Conservation (phyloP, 1,139 yeast species). For the Pichia sp. region DNA sequence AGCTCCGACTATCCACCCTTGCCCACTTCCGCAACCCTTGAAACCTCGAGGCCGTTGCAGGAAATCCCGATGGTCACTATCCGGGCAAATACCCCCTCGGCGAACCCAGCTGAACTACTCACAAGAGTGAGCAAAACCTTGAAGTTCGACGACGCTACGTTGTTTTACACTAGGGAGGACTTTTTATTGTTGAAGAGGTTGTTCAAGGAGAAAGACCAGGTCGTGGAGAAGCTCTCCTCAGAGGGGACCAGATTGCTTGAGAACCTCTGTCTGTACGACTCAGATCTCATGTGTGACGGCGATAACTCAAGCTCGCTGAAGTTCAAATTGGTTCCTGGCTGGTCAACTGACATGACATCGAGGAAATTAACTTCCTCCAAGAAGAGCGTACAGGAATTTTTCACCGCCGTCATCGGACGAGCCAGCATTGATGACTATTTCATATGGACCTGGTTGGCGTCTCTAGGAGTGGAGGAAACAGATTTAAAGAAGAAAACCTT, state of each 20-base stretch:
- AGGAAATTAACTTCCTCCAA: conserved; percentile 10
- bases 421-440: conserved; percentile 81
- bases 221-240: conserved; percentile 61
- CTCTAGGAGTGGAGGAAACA: conserved; percentile 73
- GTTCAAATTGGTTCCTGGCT: conserved; percentile 45
- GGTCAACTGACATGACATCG: conserved; percentile 33
- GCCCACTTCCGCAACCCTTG: conserved; percentile 31
- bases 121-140: conserved; percentile 63
- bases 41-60: conserved; percentile 41
- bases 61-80: conserved; percentile 68
- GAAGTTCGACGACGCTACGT: conserved; percentile 64
- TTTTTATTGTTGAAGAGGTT: conserved; percentile 69
- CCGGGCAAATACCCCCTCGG: conserved; percentile 58
- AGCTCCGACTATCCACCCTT: conserved; percentile 63
- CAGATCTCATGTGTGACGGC: conserved; percentile 26
- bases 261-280: conserved; percentile 42
- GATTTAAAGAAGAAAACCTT: conserved; percentile 59
- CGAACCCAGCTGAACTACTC: conserved; percentile 51
- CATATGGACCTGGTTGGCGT: conserved; percentile 87
- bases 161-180: conserved; percentile 73
- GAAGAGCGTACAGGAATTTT: conserved; percentile 22
- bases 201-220: conserved; percentile 55
- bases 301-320: conserved; percentile 26
- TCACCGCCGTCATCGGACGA: conserved; percentile 53
- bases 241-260: conserved; percentile 70